phyloP scores from a whole-genome alignment of 441 rosid genomes.

The Bruguiera hainesii region DNA sequence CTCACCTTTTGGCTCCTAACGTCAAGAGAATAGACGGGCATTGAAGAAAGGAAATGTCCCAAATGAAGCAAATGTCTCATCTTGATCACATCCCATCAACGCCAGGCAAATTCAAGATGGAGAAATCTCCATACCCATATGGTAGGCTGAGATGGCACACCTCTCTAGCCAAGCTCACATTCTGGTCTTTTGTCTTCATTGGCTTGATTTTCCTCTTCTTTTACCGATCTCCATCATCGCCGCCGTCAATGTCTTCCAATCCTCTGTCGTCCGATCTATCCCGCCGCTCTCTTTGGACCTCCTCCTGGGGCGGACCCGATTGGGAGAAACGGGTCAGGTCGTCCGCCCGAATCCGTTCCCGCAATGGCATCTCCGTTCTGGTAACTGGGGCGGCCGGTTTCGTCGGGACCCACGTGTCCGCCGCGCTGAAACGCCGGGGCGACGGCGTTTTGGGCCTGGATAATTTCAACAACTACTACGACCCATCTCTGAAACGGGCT shows the following conservation, averaged over 20 bases:
- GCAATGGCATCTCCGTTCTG: slow-evolving; percentile 64
- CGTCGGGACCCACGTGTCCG: slow-evolving; percentile 90
- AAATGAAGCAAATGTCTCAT: slow-evolving; percentile 67
- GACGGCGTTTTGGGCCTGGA: slow-evolving; percentile 91
- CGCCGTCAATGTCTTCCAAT: slow-evolving; percentile 20
- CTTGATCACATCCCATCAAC: slow-evolving; percentile 82
- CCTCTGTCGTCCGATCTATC: slow-evolving; percentile 47
- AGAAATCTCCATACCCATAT: slow-evolving; percentile 62
- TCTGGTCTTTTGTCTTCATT: slow-evolving; percentile 74
- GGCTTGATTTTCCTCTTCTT: slow-evolving; percentile 72
- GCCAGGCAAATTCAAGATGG: slow-evolving; percentile 98
- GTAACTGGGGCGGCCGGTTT: slow-evolving; percentile 99
- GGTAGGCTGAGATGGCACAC: slow-evolving; percentile 60
- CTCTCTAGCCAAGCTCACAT: slow-evolving; percentile 61
- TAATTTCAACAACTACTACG: slow-evolving; percentile 90
- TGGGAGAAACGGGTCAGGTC: slow-evolving; percentile 74
- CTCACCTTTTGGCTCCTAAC: slow-evolving; percentile 1
- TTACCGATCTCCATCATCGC: slow-evolving; percentile 70
- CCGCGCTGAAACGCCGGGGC: slow-evolving; percentile 83
- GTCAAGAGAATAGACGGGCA: background rate
- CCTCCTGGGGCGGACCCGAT: slow-evolving; percentile 70
- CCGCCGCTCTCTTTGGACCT: slow-evolving; percentile 71
- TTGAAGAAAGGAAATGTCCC: slow-evolving; percentile 20
- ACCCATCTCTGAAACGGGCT: slow-evolving; percentile 78
- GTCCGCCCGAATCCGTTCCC: slow-evolving; percentile 68